Percentiles rank a stretch among this genome's conserved stretches.
phyloP scores from a whole-genome alignment of 345 rosid genomes.

The Eucalyptus regnans region DNA sequence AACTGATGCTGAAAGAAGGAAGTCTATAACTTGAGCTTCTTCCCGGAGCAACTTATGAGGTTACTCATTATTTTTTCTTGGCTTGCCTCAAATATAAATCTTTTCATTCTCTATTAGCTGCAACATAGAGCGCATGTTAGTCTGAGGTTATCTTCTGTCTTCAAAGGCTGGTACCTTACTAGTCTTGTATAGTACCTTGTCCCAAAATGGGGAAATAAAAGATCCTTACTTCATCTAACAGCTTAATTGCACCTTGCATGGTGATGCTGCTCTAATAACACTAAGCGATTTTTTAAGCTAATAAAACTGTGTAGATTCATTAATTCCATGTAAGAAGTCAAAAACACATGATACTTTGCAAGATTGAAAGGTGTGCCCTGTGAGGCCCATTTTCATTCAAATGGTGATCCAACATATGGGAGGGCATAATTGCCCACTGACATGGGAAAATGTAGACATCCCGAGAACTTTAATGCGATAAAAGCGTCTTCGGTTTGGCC shows the following conservation, averaged over 20 bases:
- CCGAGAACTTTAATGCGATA: neutral
- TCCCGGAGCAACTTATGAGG: neutral
- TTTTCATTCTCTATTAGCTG: neutral
- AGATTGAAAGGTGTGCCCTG: neutral
- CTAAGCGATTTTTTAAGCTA: neutral
- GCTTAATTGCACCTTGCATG: neutral
- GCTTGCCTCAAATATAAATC: neutral
- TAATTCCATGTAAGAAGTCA: neutral
- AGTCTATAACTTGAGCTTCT: neutral
- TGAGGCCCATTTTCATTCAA: neutral
- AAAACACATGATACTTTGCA: neutral
- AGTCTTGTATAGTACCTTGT: neutral
- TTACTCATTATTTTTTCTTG: neutral
- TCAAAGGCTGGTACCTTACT: neutral
- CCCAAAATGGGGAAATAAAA: neutral
- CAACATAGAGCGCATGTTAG: neutral
- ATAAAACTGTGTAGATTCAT: neutral
- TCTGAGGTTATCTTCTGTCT: neutral
- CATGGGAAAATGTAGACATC: neutral
- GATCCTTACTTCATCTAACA: neutral
- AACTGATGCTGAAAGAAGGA: neutral
- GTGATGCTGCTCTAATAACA: neutral
- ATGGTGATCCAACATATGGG: neutral
- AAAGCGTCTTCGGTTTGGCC: neutral
- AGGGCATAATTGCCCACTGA: neutral